Percentiles rank a stretch among this genome's conserved stretches.
Conservation (phyloP, 306 rosid species). For the Castanea crenata region DNA sequence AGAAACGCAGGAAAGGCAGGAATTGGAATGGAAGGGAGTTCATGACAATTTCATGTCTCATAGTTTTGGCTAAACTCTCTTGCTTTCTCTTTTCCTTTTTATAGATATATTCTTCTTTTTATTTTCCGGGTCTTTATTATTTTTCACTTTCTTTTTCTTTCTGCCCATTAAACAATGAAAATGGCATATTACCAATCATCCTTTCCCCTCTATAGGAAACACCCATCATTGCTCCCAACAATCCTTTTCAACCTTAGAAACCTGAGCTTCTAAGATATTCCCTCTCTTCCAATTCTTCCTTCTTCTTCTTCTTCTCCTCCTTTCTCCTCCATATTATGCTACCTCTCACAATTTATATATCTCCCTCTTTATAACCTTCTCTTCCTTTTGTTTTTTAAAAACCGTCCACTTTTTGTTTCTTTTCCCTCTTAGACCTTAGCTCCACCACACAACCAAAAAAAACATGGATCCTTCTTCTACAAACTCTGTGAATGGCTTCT, state of each 20-base stretch:
- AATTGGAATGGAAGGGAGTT: conserved; percentile 39
- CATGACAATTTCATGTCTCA: conserved; percentile 20
- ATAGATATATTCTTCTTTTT: not conserved
- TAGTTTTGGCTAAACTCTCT: not conserved
- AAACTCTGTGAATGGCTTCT: conserved; percentile 97
- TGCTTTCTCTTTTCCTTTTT: not conserved
- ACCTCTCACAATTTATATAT: conserved; percentile 60
- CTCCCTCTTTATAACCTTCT: conserved; percentile 25
- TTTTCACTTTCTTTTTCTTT: conserved; percentile 26
- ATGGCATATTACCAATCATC: conserved; percentile 98
- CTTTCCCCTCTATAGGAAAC: conserved; percentile 98
- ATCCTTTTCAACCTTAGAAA: conserved; percentile 96
- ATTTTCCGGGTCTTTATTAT: not conserved
- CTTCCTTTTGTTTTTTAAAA: conserved; percentile 2
- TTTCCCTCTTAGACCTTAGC: not conserved
- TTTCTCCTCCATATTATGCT: conserved; percentile 10
- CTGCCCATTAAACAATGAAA: conserved; percentile 86
- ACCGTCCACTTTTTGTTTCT: not conserved
- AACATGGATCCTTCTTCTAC: conserved; percentile 90
- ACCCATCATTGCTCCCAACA: conserved; percentile 99
- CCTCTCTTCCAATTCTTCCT: conserved; percentile 41
- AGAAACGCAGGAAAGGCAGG: conserved; percentile 23
- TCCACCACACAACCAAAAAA: not conserved
- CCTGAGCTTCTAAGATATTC: conserved; percentile 92
- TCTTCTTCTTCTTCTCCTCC: conserved; percentile 23